Evolutionary conservation across 2,329 filamentous ascomycete genomes (phyloP), one percentile per base, ranked within the genome.

Genomic region (Fusarium caatingaense): DNA sequence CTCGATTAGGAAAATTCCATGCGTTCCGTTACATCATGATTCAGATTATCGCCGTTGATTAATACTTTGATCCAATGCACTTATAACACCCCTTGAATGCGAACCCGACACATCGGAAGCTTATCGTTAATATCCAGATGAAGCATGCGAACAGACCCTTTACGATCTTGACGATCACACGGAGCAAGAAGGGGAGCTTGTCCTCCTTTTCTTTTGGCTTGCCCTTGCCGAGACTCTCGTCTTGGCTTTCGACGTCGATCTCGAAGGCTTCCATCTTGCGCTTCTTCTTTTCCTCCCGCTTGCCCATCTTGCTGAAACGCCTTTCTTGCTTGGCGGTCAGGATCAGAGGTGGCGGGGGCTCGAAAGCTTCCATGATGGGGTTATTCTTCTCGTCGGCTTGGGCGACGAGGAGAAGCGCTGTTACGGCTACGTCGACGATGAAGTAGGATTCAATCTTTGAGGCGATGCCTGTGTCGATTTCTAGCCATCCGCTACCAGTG

Each of bases 231-330:
- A 78, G 63, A 67, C 81, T 85, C 68, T 83, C 85, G 56, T 82
- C 80, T 77, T 91, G 89, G 74, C 88, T 91, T 78, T 90, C 89
- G 8, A 91, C 76, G 69, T 91, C 89, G 40, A 90, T 79, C 76
- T 81, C 89, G 60, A 90, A 86, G 71, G 86, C 84, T 69, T 89
- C 86, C 74, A 87, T 83, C 68, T 82, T 83, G 37, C 77, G 77
- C 57, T 78, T 66, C 66, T 73, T 74, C 62, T 76, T 75, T 34
- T 77, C 71, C 30, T 80, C 71, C 4, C 72, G 70, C 48, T 76
- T 74, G 48, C 78, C 76, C 55, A 77, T 74, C 41, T 73, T 77
- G 56, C 76, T 78, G 21, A 78, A 51, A 15, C 78, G 71, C 44
- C 66, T 68, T 65, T 77, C 69, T 55, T 77, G 57, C 63, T 68